Base-by-base conservation (phyloP, 805 yeast genomes). In the Schwanniomyces polymorphus region DNA sequence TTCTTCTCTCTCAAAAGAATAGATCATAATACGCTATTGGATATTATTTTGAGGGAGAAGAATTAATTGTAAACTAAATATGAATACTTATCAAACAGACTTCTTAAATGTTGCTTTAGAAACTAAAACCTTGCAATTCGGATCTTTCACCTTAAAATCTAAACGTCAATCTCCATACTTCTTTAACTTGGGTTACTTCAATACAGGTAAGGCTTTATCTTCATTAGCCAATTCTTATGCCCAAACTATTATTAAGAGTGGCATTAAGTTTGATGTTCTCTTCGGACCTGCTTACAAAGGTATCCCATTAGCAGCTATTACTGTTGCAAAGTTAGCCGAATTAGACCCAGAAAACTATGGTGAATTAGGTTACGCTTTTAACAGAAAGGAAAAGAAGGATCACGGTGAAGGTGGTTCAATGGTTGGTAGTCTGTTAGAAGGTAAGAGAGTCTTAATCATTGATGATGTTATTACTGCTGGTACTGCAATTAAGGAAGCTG, bases 381-480 rank as follows among this genome's bases (percentile, higher is more conserved):
- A 92, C 78, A 84, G 99, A 68, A 94, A 92, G 72, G 97, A 91
- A 69, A 86, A 87, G 75, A 92, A 92, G 72, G 97, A 91, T 64
- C 99, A 92, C 64, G 99, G 99, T 47, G 99, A 92, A 73, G 99
- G 98, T 56, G 99, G 99, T 11, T 80, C 81, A 47, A 88, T 92
- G 57, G 98, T 94, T 37, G 99, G 99, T 31, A 82, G 87, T 40
- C 68, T 81, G 5, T 78, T 92, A 58, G 77, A 78, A 50, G 87
- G 80, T 42, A 86, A 91, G 67, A 78, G 78, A 50, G 81, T 92
- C 21, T 73, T 94, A 59, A 88, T 94, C 59, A 90, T 92, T 51
- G 99, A 94, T 67, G 99, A 92, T 61, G 97, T 94, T 38, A 91
- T 92, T 85, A 92, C 98, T 50, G 98, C 98, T 1, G 99, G 99